These are phyloP conservation scores for Whalleya microplaca DNA, from an alignment of 2,329 filamentous ascomycete species.

Conservation along the genomic window DNA sequence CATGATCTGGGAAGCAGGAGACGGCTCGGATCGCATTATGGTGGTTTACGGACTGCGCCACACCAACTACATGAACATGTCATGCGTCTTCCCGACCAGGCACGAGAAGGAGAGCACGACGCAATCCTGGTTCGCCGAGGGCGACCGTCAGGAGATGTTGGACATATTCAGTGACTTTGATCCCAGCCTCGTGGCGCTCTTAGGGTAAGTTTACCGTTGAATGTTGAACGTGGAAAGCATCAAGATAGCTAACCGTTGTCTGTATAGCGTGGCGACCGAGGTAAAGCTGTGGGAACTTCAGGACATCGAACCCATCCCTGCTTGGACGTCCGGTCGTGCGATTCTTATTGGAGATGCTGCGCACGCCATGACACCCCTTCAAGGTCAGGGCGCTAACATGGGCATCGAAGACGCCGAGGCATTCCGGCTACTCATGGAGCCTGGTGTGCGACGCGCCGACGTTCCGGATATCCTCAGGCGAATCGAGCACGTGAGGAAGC, in stretches of 20 bases:
- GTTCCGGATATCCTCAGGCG: slow-evolving; percentile 21
- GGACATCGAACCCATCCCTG: slow-evolving; percentile 29
- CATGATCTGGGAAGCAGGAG: slow-evolving; percentile 21
- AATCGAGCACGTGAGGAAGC: slow-evolving; percentile 22
- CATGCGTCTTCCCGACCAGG: slow-evolving; percentile 24
- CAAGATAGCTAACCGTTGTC: not conserved
- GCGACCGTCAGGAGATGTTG: slow-evolving; percentile 24
- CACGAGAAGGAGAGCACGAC: slow-evolving; percentile 22
- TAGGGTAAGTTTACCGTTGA: slow-evolving; percentile 20
- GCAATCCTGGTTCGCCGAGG: slow-evolving; percentile 29
- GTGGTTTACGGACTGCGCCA: slow-evolving; percentile 26
- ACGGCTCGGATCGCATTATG: slow-evolving; percentile 26
- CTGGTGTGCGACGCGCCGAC: slow-evolving; percentile 22
- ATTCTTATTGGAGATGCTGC: slow-evolving; percentile 33
- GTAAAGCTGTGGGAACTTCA: slow-evolving; percentile 33
- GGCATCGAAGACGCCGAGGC: slow-evolving; percentile 31
- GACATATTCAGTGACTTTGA: slow-evolving; percentile 27
- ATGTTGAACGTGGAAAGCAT: too few relatives aligned
- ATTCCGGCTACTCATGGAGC: slow-evolving; percentile 26
- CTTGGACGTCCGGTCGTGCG: slow-evolving; percentile 26
- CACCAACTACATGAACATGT: slow-evolving; percentile 27
- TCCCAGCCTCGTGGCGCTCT: slow-evolving; percentile 15
- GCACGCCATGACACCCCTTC: slow-evolving; percentile 32
- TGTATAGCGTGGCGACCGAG: slow-evolving; percentile 22
- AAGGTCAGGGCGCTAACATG: slow-evolving; percentile 30